Evolutionary conservation across 2,329 filamentous ascomycete genomes (phyloP), one percentile per base, ranked within the genome.

Genomic region (Nigrospora osmanthi): DNA sequence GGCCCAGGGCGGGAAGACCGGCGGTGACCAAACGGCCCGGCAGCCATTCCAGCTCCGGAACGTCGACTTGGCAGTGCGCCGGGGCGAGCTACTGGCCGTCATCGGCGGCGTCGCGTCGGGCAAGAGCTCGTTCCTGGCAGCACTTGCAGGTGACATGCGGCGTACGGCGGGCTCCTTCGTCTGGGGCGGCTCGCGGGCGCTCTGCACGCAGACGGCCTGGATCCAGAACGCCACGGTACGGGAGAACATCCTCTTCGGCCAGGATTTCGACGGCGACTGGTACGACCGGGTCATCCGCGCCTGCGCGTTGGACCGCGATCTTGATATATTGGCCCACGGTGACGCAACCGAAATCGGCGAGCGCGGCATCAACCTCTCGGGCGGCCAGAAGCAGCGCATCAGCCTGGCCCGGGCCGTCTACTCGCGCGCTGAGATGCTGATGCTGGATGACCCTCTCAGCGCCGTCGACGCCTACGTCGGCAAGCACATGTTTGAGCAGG

Each of bases 201-300:
- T 94, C 56, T 95, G 90, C 54, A 89, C 90, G 0, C 90, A 96
- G 60, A 93, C 94, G 58, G 87, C 90, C 0, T 96, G 90, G 90
- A 94, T 96, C 38, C 89, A 95, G 58, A 95, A 95, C 56, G 76
- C 87, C 0, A 86, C 84, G 0, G 76, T 95, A 2, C 81, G 80
- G 51, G 81, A 94, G 32, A 96, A 96, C 58, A 93, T 96, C 48
- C 64, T 87, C 1, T 95, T 96, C 56, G 89, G 89, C 12, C 89
- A 86, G 51, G 74, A 78, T 0, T 76, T 83, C 63, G 73, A 93
- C 40, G 73, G 73, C 47, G 66, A 69, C 4, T 93, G 89, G 87
- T 93, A 94, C 58, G 73, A 82, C 34, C 67, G 83, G 42, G 88
- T 94, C 17, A 73, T 95, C 28, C 77, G 85, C 58, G 86, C 87